A percentile compares a stretch with the other conserved stretches of the same genome.
These are phyloP conservation scores for Plantago rigida DNA, from an alignment of 305 asterid genomes.

Conservation along the genomic window DNA sequence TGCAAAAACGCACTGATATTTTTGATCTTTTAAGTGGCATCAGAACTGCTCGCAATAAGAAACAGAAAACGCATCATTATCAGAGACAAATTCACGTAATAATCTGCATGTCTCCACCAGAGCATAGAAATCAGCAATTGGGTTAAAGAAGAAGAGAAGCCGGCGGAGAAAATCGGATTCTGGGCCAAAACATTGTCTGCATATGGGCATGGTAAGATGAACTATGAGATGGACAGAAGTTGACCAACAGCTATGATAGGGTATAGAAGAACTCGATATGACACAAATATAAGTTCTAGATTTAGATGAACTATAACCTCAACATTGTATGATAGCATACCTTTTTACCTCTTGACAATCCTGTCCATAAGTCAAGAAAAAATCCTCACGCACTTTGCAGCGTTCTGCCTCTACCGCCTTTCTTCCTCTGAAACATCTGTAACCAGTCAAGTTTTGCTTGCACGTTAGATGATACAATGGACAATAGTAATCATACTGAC, in stretches of 20 bases:
- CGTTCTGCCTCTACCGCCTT: slow-evolving; percentile 66
- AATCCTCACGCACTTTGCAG: slow-evolving; percentile 58
- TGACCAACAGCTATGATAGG: slow-evolving; percentile 7
- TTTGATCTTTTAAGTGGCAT: slow-evolving; percentile 8
- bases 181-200: slow-evolving; percentile 80
- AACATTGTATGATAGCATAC: slow-evolving; percentile 33
- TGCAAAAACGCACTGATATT: not conserved
- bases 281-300: slow-evolving; percentile 10
- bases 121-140: slow-evolving; percentile 63
- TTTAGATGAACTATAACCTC: slow-evolving; percentile 11
- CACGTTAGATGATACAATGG: not conserved
- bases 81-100: slow-evolving; percentile 54
- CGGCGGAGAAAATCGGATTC: slow-evolving; percentile 68
- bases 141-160: slow-evolving; percentile 82
- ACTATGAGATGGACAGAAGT: slow-evolving; percentile 22
- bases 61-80: slow-evolving; percentile 49
- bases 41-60: slow-evolving; percentile 3
- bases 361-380: slow-evolving; percentile 59
- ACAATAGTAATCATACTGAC: not conserved
- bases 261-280: slow-evolving; percentile 1
- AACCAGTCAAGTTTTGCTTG: slow-evolving; percentile 35
- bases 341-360: slow-evolving; percentile 61
- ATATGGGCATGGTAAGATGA: slow-evolving; percentile 28
- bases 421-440: slow-evolving; percentile 88
- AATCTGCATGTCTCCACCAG: slow-evolving; percentile 72